Evolutionary conservation across 2,329 filamentous ascomycete genomes (phyloP).

Genomic region (Fusarium acutatum): DNA sequence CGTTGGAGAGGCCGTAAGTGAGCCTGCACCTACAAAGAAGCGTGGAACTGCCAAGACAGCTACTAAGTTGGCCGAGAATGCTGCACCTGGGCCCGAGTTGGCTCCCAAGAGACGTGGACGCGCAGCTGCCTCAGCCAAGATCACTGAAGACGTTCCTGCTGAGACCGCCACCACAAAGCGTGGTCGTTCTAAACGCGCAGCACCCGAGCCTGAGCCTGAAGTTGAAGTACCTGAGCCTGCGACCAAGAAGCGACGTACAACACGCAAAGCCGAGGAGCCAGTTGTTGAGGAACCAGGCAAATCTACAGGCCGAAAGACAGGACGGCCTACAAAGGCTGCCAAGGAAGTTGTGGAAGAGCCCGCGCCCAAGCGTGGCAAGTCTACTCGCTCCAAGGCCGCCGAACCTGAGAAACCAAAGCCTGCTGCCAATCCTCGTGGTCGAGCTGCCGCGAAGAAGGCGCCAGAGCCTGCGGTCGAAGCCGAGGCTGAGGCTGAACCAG

Average conservation of each 20-base stretch:
- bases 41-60: slow-evolving; percentile 9
- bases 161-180: slow-evolving; percentile 28
- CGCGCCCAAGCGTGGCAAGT: slow-evolving; percentile 15
- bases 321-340: slow-evolving; percentile 19
- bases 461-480: not conserved
- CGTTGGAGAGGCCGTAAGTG: not conserved
- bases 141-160: not conserved
- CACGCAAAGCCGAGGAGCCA: slow-evolving; percentile 16
- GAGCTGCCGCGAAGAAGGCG: slow-evolving; percentile 9
- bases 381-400: slow-evolving; percentile 12
- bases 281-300: not conserved
- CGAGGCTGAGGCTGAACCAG: not conserved
- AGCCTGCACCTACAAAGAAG: slow-evolving; percentile 17
- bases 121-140: not conserved
- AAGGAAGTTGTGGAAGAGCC: slow-evolving; percentile 6
- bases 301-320: slow-evolving; percentile 1
- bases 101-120: slow-evolving; percentile 24
- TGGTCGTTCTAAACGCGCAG: slow-evolving; percentile 28
- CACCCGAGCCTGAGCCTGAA: slow-evolving; percentile 9
- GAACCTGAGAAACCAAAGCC: not conserved
- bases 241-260: slow-evolving; percentile 31
- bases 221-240: slow-evolving; percentile 21
- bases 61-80: slow-evolving; percentile 1
- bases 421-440: slow-evolving; percentile 18
- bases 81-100: slow-evolving; percentile 1